These are phyloP conservation scores for Cyanidiococcus yangmingshanensis DNA, from an alignment of 23 red algal genomes.

Conservation along the genomic window DNA sequence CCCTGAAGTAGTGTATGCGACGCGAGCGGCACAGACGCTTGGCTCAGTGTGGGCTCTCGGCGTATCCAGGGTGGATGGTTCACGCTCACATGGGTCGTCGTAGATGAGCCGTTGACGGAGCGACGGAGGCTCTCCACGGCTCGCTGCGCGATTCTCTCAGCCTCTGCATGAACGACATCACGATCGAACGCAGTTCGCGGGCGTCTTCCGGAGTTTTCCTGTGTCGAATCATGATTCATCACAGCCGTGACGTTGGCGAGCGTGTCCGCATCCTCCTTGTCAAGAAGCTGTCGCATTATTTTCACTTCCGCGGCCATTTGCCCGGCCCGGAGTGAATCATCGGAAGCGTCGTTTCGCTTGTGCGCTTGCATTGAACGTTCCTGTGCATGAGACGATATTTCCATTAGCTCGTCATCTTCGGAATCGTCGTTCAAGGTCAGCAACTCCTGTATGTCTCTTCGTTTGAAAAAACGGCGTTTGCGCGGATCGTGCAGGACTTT, in stretches of 20 bases:
- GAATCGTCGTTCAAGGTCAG: constrained; percentile 53
- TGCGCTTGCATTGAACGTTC: neutral
- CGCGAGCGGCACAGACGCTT: neutral
- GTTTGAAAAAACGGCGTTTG: constrained; percentile 83
- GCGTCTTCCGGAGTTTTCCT: neutral
- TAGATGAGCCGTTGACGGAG: neutral
- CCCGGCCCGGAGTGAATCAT: neutral
- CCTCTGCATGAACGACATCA: neutral
- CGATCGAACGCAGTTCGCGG: constrained; percentile 9
- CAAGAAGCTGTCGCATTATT: neutral
- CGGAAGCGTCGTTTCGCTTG: neutral
- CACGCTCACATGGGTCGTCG: neutral
- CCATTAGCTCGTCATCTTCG: constrained; percentile 25
- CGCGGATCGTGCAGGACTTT: constrained; percentile 89
- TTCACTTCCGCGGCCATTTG: neutral
- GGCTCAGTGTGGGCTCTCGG: neutral
- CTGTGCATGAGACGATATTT: neutral
- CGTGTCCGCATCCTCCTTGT: neutral
- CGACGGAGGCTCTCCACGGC: neutral
- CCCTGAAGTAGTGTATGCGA: neutral
- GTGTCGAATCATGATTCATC: neutral
- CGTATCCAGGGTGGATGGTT: neutral
- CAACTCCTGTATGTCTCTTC: constrained; percentile 71
- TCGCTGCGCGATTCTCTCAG: neutral
- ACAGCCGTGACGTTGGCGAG: neutral